Evolutionary conservation across 768 basidiomycete species (phyloP).

Genomic region (Trametes coccinea): DNA sequence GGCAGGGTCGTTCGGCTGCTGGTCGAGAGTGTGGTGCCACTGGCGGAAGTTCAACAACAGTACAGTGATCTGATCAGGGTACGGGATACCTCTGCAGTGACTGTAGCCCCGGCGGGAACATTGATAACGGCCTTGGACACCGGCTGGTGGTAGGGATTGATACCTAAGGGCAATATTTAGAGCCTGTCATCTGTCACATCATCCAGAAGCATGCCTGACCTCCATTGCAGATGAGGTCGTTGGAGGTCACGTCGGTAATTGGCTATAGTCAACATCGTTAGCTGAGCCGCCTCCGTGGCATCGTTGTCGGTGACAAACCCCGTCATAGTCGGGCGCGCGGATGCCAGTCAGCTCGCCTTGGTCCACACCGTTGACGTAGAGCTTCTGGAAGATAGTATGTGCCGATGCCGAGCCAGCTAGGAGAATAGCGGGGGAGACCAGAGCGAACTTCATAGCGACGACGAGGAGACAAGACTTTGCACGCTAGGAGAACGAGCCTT

Average conservation of each 20-base stretch:
- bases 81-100: conserved; percentile 54
- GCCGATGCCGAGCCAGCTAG: conserved; percentile 38
- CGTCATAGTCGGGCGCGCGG: conserved; percentile 48
- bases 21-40: conserved; percentile 14
- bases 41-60: neutral
- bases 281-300: neutral
- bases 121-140: conserved; percentile 46
- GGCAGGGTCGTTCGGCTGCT: conserved; percentile 41
- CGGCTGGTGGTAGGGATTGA: conserved; percentile 53
- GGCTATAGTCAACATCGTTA: conserved; percentile 37
- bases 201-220: conserved; percentile 18
- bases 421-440: neutral
- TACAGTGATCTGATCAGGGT: neutral
- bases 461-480: too few relatives aligned
- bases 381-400: conserved; percentile 56
- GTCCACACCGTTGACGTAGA: conserved; percentile 53
- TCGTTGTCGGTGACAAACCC: conserved; percentile 37
- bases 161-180: conserved; percentile 26
- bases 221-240: conserved; percentile 59
- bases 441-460: neutral
- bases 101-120: conserved; percentile 53
- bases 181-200: too few relatives aligned
- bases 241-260: conserved; percentile 55
- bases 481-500: too few relatives aligned
- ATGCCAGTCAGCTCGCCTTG: conserved; percentile 47